A percentile compares a stretch with the other conserved stretches of the same genome.
Conservation (phyloP, 2,329 filamentous ascomycete genomes). For the Fusarium transvaalense region DNA sequence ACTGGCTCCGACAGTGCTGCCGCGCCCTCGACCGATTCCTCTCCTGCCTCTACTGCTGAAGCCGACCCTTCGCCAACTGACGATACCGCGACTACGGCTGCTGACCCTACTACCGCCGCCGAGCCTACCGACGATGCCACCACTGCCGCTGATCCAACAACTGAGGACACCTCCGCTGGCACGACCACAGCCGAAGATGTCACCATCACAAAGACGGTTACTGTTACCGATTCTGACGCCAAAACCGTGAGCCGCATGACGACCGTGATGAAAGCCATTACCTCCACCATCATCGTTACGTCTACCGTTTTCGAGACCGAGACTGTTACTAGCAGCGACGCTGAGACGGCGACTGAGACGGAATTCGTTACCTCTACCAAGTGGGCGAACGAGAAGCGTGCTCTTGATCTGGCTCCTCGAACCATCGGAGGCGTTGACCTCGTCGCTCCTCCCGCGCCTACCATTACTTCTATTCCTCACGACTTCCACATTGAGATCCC, state of each 20-base stretch:
- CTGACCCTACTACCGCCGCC: conserved; percentile 24
- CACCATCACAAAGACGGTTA: conserved; percentile 50
- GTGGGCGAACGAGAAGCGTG: conserved; percentile 52
- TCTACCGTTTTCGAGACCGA: conserved; percentile 53
- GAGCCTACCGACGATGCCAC: conserved; percentile 19
- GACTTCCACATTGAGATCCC: conserved; percentile 18
- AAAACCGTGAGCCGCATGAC: conserved; percentile 49
- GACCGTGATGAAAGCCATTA: conserved; percentile 49
- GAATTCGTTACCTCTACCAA: conserved; percentile 54
- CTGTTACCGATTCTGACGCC: conserved; percentile 48
- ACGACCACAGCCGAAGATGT: conserved; percentile 41
- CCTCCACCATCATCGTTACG: conserved; percentile 53
- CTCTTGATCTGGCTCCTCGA: conserved; percentile 47
- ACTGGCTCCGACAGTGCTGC: conserved; percentile 11
- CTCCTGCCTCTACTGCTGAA: conserved; percentile 18
- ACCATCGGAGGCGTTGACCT: conserved; percentile 41
- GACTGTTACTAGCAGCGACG: conserved; percentile 54
- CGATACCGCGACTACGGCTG: conserved; percentile 17
- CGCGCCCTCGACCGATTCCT: conserved; percentile 1
- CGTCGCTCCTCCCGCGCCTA: conserved; percentile 35
- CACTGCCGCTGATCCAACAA: conserved; percentile 5
- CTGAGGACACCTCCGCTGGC: conserved; percentile 1
- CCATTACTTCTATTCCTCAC: conserved; percentile 36
- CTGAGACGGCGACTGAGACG: conserved; percentile 53
- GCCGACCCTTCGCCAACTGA: conserved; percentile 13